These are phyloP conservation scores for Acarospora socialis DNA, from an alignment of 2,329 filamentous ascomycete species.

Conservation along the genomic window DNA sequence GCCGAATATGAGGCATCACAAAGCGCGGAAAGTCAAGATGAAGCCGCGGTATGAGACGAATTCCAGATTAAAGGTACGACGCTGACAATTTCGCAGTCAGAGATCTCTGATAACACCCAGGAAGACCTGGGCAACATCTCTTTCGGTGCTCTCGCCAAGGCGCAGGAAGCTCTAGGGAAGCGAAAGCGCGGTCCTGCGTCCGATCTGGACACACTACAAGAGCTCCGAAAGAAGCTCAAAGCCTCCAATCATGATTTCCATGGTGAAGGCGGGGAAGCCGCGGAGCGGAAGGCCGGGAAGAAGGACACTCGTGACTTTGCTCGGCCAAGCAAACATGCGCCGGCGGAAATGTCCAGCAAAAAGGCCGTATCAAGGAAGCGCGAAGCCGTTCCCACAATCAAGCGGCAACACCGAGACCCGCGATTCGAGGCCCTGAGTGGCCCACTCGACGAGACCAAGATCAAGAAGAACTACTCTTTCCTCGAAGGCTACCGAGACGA, in stretches of 20 bases:
- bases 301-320: slow-evolving; percentile 12
- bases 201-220: slow-evolving; percentile 13
- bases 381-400: slow-evolving; percentile 50
- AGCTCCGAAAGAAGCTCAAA: slow-evolving; percentile 15
- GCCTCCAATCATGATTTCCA: no score
- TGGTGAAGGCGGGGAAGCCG: slow-evolving; percentile 28
- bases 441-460: slow-evolving; percentile 25
- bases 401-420: slow-evolving; percentile 58
- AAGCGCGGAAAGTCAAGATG: not conserved
- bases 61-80: slow-evolving; percentile 25
- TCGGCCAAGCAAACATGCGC: slow-evolving; percentile 74
- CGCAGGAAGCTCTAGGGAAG: slow-evolving; percentile 53
- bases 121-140: slow-evolving; percentile 49
- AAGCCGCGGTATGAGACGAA: no score
- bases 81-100: slow-evolving; percentile 23
- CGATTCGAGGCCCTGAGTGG: slow-evolving; percentile 62
- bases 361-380: slow-evolving; percentile 69
- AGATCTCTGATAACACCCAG: no score
- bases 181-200: slow-evolving; percentile 15
- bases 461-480: slow-evolving; percentile 69
- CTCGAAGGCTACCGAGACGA: slow-evolving; percentile 69
- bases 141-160: slow-evolving; percentile 81
- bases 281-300: slow-evolving; percentile 26
- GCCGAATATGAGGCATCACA: not conserved
- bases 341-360: slow-evolving; percentile 68